Evolutionary conservation across 495 filamentous ascomycete species (phyloP).

Genomic region (Tuber aestivum): DNA sequence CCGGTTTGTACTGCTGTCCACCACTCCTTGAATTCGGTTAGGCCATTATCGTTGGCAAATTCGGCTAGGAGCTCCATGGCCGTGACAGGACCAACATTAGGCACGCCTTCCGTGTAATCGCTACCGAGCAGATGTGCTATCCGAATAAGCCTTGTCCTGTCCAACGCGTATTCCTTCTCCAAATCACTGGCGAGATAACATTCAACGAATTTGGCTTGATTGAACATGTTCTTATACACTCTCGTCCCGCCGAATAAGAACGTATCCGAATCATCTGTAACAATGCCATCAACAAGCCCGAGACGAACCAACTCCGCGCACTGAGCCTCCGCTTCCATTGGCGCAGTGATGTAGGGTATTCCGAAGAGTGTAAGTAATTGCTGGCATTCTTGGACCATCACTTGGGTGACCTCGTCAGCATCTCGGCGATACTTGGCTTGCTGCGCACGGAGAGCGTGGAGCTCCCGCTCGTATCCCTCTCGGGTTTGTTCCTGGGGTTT

Average conservation of each 20-base stretch:
- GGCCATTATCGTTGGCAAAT: constrained; percentile 53
- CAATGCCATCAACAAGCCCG: constrained; percentile 89
- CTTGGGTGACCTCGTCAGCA: constrained; percentile 87
- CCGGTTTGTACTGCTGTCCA: constrained; percentile 67
- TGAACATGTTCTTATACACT: constrained; percentile 99
- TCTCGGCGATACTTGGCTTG: constrained; percentile 94
- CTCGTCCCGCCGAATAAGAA: constrained; percentile 94
- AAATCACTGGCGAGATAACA: constrained; percentile 86
- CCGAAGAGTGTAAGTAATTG: constrained; percentile 84
- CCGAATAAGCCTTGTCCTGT: constrained; percentile 72
- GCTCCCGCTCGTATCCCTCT: constrained; percentile 76
- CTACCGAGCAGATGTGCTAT: constrained; percentile 84
- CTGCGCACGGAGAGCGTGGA: constrained; percentile 78
- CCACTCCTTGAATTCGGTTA: constrained; percentile 76
- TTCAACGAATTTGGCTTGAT: constrained; percentile 91
- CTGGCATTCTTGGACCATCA: constrained; percentile 94
- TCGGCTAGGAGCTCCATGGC: constrained; percentile 90
- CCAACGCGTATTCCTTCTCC: constrained; percentile 80
- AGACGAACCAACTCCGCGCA: constrained; percentile 84
- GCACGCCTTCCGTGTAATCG: constrained; percentile 90
- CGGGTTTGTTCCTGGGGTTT: constrained; percentile 51
- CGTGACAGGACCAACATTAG: constrained; percentile 85
- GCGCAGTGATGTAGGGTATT: constrained; percentile 90
- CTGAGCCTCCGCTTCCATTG: constrained; percentile 98
- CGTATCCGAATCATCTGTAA: constrained; percentile 97